Conservation (phyloP, 2,329 filamentous ascomycete species). For the Fusarium xyrophilum region DNA sequence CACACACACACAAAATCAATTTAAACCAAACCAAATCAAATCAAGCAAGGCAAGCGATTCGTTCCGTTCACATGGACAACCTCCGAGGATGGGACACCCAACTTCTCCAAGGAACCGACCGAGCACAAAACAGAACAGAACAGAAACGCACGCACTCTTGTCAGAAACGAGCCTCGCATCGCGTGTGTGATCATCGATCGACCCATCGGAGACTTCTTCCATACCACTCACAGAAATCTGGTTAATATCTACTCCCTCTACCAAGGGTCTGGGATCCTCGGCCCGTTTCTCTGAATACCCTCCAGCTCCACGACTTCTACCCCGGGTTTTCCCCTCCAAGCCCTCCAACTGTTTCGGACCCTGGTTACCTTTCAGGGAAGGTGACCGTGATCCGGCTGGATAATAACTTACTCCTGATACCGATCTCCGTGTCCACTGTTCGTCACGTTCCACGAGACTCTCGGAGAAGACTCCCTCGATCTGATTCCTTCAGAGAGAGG, state of each 20-base stretch:
- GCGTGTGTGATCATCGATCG: constrained; percentile 36
- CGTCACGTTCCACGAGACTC: not conserved
- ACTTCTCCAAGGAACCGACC: not conserved
- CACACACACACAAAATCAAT: not conserved
- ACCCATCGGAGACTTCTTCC: constrained; percentile 29
- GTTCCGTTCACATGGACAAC: constrained; percentile 31
- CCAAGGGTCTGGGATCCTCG: constrained; percentile 39
- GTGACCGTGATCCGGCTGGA: constrained; percentile 21
- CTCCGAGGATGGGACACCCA: constrained; percentile 13
- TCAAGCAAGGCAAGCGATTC: constrained; percentile 9
- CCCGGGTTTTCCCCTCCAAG: constrained; percentile 38
- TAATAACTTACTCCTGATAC: constrained; percentile 1
- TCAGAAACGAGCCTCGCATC: constrained; percentile 10
- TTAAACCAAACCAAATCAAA: not conserved
- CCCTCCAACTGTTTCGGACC: constrained; percentile 29
- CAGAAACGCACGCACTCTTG: not conserved
- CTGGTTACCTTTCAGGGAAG: constrained; percentile 32
- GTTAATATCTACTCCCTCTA: constrained; percentile 14
- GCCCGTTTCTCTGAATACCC: constrained; percentile 35
- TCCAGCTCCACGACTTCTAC: constrained; percentile 31
- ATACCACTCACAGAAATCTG: constrained; percentile 29
- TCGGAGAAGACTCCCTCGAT: not conserved
- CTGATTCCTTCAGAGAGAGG: not conserved
- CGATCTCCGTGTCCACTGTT: not conserved
- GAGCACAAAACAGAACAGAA: not conserved